Conservation (phyloP, 2,329 filamentous ascomycete species). For the Pseudogymnoascus sp. region DNA sequence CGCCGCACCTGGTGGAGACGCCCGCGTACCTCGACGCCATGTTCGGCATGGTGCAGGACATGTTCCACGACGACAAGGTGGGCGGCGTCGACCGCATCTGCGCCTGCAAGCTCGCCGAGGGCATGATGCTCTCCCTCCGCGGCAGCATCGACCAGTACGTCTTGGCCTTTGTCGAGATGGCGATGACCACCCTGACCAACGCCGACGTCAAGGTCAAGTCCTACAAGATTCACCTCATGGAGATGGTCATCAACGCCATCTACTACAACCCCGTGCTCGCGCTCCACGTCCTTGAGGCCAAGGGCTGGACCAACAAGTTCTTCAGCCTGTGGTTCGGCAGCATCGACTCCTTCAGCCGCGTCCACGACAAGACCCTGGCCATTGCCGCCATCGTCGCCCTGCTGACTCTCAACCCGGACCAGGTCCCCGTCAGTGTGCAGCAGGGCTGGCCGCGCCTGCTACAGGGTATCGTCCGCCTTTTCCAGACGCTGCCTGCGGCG, state of each 20-base stretch:
- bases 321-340: constrained; percentile 97
- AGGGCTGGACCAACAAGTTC: constrained; percentile 97
- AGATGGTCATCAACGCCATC: constrained; percentile 96
- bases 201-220: constrained; percentile 82
- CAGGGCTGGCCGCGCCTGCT: constrained; percentile 91
- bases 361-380: constrained; percentile 97
- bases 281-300: constrained; percentile 78
- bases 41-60: constrained; percentile 88
- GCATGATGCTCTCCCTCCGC: constrained; percentile 90
- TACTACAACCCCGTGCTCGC: constrained; percentile 91
- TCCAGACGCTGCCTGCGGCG: constrained; percentile 81
- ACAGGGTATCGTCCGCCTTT: constrained; percentile 79
- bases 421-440: constrained; percentile 86
- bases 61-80: constrained; percentile 88
- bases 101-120: constrained; percentile 93
- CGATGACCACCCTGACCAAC: constrained; percentile 71
- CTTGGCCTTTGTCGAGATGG: constrained; percentile 75
- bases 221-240: constrained; percentile 93
- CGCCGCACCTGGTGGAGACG: constrained; percentile 69
- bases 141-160: constrained; percentile 84
- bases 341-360: constrained; percentile 85
- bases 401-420: constrained; percentile 66
- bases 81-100: constrained; percentile 92
- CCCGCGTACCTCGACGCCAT: constrained; percentile 80
- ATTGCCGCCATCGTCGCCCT: constrained; percentile 88